These are phyloP conservation scores for Aspergillus nanangensis DNA, from an alignment of 495 filamentous ascomycete species.

Conservation along the genomic window DNA sequence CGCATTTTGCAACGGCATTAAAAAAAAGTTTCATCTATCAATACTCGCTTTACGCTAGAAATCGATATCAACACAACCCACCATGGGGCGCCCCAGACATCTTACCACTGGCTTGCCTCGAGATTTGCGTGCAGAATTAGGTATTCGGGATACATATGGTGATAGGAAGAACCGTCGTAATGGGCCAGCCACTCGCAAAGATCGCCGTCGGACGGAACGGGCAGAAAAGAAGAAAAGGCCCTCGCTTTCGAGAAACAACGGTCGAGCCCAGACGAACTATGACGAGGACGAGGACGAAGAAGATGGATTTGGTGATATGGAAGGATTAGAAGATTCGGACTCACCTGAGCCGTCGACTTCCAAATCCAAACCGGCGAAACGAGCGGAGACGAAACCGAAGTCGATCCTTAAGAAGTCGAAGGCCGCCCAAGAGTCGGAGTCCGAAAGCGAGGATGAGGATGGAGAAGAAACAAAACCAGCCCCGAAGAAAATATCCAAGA, in stretches of 20 bases:
- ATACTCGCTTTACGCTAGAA: too few species aligned
- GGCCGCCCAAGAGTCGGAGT: slow-evolving; percentile 10
- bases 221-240: slow-evolving; percentile 47
- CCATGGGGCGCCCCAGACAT: slow-evolving; percentile 41
- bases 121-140: slow-evolving; percentile 54
- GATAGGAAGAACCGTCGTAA: slow-evolving; percentile 34
- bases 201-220: slow-evolving; percentile 55
- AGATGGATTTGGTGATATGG: slow-evolving; percentile 18
- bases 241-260: slow-evolving; percentile 16
- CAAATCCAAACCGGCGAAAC: slow-evolving; percentile 19
- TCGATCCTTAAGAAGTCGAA: slow-evolving; percentile 43
- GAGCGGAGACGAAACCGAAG: slow-evolving; percentile 26
- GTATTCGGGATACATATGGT: slow-evolving; percentile 38
- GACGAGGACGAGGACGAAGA: slow-evolving; percentile 22
- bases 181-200: slow-evolving; percentile 50
- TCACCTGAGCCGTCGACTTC: slow-evolving; percentile 3
- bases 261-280: slow-evolving; percentile 5
- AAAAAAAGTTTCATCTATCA: slow-evolving; percentile 25
- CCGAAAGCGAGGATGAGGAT: slow-evolving; percentile 11
- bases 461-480: slow-evolving; percentile 20
- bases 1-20: slow-evolving; percentile 10
- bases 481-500: slow-evolving; percentile 46
- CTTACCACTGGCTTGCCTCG: slow-evolving; percentile 62
- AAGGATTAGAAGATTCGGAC: slow-evolving; percentile 19
- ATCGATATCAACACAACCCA: slow-evolving; percentile 5